Base-by-base conservation (phyloP, 106 monocot species). In the Allium cepa region DNA sequence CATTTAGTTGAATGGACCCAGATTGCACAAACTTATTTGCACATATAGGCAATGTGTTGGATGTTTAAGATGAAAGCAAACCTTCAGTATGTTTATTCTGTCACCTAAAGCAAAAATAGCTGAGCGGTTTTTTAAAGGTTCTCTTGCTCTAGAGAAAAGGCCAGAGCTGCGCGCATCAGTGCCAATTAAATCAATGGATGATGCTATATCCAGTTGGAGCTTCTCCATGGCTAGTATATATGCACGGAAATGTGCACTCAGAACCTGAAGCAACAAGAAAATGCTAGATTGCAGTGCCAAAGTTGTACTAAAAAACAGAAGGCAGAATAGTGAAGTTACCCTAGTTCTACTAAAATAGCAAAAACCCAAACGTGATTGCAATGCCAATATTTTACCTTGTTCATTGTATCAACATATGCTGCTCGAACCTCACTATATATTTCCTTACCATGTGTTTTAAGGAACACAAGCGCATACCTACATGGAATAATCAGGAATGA, bases 181-280 rank as follows among this genome's bases (percentile, higher is more conserved):
- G 49, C 99, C 99, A 76, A 99, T 82, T 59, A 99, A 69, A 72
- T 99, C 99, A 79, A 61, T 85, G 59, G 99, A 83, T 59, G 92
- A 87, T 53, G 99, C 93, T 75, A 99, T 99, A 71, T 93, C 99
- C 79, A 93, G 72, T 64, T 99, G 93, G 47, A 99, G 72, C 78
- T 99, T 99, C 78, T 99, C 99, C 71, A 99, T 67, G 59, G 99
- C 99, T 83, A 90, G 99, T 75, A 99, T 99, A 56, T 99, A 99
- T 61, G 87, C 90, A 59, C 99, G 93, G 59, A 99, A 99, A 83
- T 99, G 99, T 73, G 87, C 90, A 85, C 93, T 99, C 67, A 99
- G 64, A 77, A 99, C 90, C 99, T 99, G 77, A 28, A 11, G 26
- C 59, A 59, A 17, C 22, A 75, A 74, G 28, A 51, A 15, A 67